These are phyloP conservation scores for Colletotrichum musae DNA, from an alignment of 2,329 filamentous ascomycete genomes.

Conservation along the genomic window DNA sequence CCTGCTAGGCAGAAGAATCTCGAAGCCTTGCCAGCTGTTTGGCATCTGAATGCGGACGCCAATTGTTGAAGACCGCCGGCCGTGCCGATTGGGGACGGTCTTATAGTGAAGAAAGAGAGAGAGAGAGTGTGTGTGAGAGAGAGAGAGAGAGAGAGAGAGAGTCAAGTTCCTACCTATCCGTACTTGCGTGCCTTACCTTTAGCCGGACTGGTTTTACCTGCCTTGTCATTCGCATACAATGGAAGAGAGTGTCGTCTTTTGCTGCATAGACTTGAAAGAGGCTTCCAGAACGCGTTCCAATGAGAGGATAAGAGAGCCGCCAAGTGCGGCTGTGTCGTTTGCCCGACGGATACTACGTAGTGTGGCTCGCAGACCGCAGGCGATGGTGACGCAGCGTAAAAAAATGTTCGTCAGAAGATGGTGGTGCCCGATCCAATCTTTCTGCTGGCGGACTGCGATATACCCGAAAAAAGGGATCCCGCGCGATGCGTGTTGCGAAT, in stretches of 20 bases:
- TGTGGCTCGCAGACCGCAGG: conserved; percentile 3
- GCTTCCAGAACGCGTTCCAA: conserved; percentile 1
- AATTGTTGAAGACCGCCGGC: background rate
- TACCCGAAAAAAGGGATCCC: conserved; percentile 18
- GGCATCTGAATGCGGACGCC: conserved; percentile 24
- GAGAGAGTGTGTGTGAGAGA: no score
- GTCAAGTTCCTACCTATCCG: no score
- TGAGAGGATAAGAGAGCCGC: background rate
- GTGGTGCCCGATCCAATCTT: background rate
- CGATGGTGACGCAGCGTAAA: background rate
- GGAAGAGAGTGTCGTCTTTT: no score
- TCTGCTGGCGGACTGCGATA: conserved; percentile 8
- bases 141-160: no score
- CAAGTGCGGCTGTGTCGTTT: conserved; percentile 30
- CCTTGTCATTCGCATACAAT: no score
- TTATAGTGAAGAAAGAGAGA: no score
- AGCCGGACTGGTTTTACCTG: no score
- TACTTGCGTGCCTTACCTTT: no score
- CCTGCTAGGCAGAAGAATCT: background rate
- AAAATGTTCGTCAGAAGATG: background rate
- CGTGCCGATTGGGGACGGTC: background rate
- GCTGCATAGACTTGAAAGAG: background rate
- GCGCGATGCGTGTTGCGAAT: conserved; percentile 17
- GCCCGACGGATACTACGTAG: conserved; percentile 13
- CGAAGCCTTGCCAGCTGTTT: background rate